phyloP scores from a whole-genome alignment of 164 flowering plant genomes.

The Amborella trichopoda region DNA sequence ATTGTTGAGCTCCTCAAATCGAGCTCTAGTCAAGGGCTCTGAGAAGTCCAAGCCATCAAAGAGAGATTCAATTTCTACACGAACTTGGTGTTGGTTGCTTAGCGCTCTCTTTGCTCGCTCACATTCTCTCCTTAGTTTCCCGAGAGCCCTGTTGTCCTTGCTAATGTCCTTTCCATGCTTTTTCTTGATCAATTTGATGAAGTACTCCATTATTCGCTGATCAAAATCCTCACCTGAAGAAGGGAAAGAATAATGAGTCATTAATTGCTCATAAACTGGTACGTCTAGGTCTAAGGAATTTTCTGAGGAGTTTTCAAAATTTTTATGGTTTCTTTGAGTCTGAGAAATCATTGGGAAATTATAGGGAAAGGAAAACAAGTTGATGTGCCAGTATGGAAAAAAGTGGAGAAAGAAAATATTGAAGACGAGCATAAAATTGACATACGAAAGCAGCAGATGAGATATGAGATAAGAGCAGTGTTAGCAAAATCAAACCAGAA shows the following conservation, averaged over 20 bases:
- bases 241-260: not conserved
- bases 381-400: too few relatives aligned
- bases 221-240: slow-evolving; percentile 21
- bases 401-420: too few relatives aligned
- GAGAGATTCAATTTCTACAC: slow-evolving; percentile 22
- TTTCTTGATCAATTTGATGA: slow-evolving; percentile 21
- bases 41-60: slow-evolving; percentile 24
- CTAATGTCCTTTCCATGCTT: slow-evolving; percentile 26
- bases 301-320: not conserved
- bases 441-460: too few relatives aligned
- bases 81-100: slow-evolving; percentile 24
- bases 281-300: not conserved
- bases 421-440: too few relatives aligned
- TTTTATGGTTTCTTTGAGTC: too few relatives aligned
- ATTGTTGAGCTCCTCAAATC: slow-evolving; percentile 21
- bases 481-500: too few relatives aligned
- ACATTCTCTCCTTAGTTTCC: slow-evolving; percentile 21
- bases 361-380: too few relatives aligned
- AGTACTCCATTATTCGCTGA: slow-evolving; percentile 19
- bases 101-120: slow-evolving; percentile 28
- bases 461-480: too few relatives aligned
- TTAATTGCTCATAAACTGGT: not conserved
- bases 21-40: slow-evolving; percentile 20
- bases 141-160: slow-evolving; percentile 24
- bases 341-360: too few relatives aligned